A percentile compares a stretch with the other conserved stretches of the same genome.
Evolutionary conservation across 148 eudicot genomes (phyloP).

Genomic region (Simmondsia chinensis): DNA sequence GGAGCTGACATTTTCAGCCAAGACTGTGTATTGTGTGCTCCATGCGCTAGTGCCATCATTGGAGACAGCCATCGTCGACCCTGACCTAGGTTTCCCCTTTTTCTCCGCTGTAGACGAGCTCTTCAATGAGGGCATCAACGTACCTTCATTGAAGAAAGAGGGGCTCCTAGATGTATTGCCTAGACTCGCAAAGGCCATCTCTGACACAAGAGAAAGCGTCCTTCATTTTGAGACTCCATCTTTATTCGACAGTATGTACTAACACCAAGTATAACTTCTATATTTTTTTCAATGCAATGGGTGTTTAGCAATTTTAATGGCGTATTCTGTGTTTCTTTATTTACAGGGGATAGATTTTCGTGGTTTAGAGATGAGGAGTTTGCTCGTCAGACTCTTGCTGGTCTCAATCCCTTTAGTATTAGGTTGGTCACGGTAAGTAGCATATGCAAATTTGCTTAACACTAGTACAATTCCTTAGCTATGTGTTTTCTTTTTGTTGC

Average conservation of each 20-base stretch:
- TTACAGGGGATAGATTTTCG: slow-evolving; percentile 21
- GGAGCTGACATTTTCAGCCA: slow-evolving; percentile 17
- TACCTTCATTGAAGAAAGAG: slow-evolving; percentile 8
- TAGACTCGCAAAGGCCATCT: neutral
- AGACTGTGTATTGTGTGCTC: slow-evolving; percentile 11
- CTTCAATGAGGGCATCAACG: slow-evolving; percentile 14
- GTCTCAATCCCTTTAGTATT: slow-evolving; percentile 28
- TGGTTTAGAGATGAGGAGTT: slow-evolving; percentile 38
- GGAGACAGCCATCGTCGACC: slow-evolving; percentile 12
- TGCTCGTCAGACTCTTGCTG: slow-evolving; percentile 37
- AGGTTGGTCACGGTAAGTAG: slow-evolving; percentile 19
- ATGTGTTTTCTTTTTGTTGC: neutral
- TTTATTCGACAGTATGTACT: too few species aligned
- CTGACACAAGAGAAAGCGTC: slow-evolving; percentile 2
- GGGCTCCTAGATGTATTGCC: slow-evolving; percentile 8
- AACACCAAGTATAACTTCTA: too few species aligned
- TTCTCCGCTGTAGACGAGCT: slow-evolving; percentile 17
- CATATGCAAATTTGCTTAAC: neutral
- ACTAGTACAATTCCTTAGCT: neutral
- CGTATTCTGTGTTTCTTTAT: too few species aligned
- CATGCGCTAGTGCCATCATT: slow-evolving; percentile 19
- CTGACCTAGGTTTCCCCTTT: slow-evolving; percentile 9
- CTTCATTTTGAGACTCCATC: slow-evolving; percentile 45
- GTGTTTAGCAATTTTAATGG: too few species aligned
- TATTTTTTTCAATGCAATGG: too few species aligned